Percentiles rank a stretch among this genome's conserved stretches.
Evolutionary conservation across 2,329 filamentous ascomycete genomes (phyloP).

Genomic region (Drechslerella dactyloides): DNA sequence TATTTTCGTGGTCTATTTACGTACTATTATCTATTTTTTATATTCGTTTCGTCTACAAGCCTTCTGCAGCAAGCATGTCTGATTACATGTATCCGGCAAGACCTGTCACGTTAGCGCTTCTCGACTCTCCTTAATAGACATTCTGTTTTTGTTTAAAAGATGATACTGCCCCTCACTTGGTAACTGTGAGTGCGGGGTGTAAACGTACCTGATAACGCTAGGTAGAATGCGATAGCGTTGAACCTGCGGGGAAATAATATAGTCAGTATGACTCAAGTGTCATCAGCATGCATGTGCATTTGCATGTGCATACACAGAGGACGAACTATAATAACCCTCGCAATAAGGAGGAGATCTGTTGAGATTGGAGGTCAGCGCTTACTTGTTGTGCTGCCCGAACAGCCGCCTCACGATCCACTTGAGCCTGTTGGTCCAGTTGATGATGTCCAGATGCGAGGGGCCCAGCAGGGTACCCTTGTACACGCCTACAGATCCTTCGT

Average conservation of each 20-base stretch:
- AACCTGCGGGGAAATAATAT: constrained; percentile 60
- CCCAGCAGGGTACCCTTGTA: constrained; percentile 70
- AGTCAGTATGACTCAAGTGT: background rate
- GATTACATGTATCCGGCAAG: background rate
- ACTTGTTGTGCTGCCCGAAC: constrained; percentile 64
- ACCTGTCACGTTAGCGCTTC: constrained; percentile 1
- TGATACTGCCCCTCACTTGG: no score
- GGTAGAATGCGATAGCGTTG: constrained; percentile 72
- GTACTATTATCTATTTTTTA: background rate
- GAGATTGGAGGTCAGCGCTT: constrained; percentile 52
- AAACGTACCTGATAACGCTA: constrained; percentile 63
- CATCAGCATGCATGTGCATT: background rate
- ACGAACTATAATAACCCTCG: no score
- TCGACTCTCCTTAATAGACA: background rate
- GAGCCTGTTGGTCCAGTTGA: constrained; percentile 71
- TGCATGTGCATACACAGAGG: no score
- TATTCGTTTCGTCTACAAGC: constrained; percentile 39
- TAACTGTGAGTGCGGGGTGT: background rate
- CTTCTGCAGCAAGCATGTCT: constrained; percentile 55
- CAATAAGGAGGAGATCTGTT: no score
- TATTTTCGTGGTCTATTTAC: background rate
- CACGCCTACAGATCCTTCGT: constrained; percentile 58
- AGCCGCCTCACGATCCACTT: constrained; percentile 63
- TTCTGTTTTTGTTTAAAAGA: no score
- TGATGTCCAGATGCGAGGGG: constrained; percentile 70